Evolutionary conservation across 768 basidiomycete genomes (phyloP), one percentile per base, ranked within the genome.

Genomic region (Suillus luteus): DNA sequence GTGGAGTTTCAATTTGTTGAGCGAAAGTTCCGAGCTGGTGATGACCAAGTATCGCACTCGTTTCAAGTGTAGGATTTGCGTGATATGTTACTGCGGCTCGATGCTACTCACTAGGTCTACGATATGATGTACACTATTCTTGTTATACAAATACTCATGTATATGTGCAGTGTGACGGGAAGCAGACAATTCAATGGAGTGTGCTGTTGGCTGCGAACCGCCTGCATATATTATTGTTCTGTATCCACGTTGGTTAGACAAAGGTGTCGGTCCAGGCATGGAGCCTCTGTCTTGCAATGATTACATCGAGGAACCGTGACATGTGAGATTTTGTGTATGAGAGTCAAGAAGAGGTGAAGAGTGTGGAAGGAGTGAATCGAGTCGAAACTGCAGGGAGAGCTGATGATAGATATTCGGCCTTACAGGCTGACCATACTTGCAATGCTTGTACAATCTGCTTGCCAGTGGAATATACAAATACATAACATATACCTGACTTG

Each of bases 101-200:
- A 57, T 41, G 57, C 17, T 27, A 41, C 46, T 48, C 12, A 6
- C 24, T 58, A 58, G 27, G 57, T 58, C 10, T 58, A 58, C 24
- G 17, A 58, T 58, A 58, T 41, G 57, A 40, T 58, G 57, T 58
- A 58, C 19, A 41, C 38, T 58, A 58, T 41, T 58, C 37, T 27
- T 55, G 55, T 22, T 17, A 40, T 17, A 58, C 38, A 19, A 24
- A 19, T 24, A 58, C 24, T 33, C 10, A 31, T 54, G 38, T n/a
- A n/a, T n/a, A n/a, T n/a, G n/a, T n/a, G n/a, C 38, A 58, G 24
- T 27, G 38, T 27, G 27, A 40, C 17, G 10, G 10, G 24, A 58
- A 27, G 24, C 17, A 52, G 24, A 22, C 22, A 24, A 15, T 17
- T 15, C 27, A 15, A 38, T 22, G 22, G 31, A 33, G 31, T 19